Evolutionary conservation across 257 asterid species (phyloP), one percentile per base, ranked within the genome.

Genomic region (Solanum appendiculatum): DNA sequence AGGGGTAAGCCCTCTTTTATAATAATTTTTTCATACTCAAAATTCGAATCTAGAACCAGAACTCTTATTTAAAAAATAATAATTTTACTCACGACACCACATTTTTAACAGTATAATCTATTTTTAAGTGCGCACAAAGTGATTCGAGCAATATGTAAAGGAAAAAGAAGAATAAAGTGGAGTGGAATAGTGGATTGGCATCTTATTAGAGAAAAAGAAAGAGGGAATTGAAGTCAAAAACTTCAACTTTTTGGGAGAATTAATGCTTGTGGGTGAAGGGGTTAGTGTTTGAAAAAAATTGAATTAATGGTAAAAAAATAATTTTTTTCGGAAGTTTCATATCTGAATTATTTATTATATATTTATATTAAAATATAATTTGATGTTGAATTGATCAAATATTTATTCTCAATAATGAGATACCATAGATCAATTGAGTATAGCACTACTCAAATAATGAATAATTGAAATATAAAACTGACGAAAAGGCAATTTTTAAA

Each of bases 81-180:
- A 18, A 18, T 18, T 51, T 51, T 18, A 51, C 18, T 51, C n/a
- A 18, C 56, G 0, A 0, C 0, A 46, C 1, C 60, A 18, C 9
- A 18, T 51, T 6, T 51, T 51, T 51, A 2, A 51, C 18, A 0
- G 0, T 51, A 18, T 51, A 51, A 18, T 16, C 10, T 18, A 9
- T 10, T 36, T 69, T 21, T 44, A 21, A 73, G 39, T 8, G 40
- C 44, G 58, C 11, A 40, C 13, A 15, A 75, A 75, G 56, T 75
- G 84, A 78, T 78, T 78, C 84, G 84, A 78, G 34, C 39, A 78
- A 44, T 42, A 77, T 25, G 21, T 46, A 39, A 46, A 64, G 63
- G 81, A 58, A 14, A 40, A 81, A 81, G 29, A 70, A 39, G 88
- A 29, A 87, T 88, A 88, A 86, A 90, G 91, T 85, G 64, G 70